A percentile compares a stretch with the other conserved stretches of the same genome.
phyloP scores from a whole-genome alignment of 345 rosid genomes.

The Euphorbia tirucalli region DNA sequence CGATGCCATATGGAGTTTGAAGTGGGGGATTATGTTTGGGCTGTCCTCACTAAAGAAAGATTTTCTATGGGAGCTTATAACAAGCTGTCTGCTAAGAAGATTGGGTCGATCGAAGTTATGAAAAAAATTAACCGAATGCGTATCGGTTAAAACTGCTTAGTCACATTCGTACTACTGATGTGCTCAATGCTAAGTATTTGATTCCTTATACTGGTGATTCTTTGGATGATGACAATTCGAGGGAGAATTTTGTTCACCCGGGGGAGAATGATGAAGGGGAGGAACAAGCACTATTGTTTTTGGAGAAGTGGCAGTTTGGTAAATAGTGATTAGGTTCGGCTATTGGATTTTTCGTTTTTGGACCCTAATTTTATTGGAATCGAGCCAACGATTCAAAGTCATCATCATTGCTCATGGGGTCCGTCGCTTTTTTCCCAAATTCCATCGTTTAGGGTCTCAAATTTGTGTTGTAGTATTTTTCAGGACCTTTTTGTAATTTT shows the following conservation, averaged over 20 bases:
- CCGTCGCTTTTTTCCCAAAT: background rate
- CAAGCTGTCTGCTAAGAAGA: background rate
- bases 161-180: too few species aligned
- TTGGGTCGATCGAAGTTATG: too few species aligned
- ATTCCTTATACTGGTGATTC: too few species aligned
- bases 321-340: too few species aligned
- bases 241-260: too few species aligned
- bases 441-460: background rate
- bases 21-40: background rate
- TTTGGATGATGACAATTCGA: too few species aligned
- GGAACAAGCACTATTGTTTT: too few species aligned
- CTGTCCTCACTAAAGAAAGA: background rate
- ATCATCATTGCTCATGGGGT: background rate
- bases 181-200: background rate
- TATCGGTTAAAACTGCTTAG: background rate
- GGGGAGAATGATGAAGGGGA: too few species aligned
- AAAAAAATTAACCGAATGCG: conserved; percentile 7
- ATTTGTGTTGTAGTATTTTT: too few species aligned
- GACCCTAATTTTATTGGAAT: background rate
- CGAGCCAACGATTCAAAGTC: too few species aligned
- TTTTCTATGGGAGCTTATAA: background rate
- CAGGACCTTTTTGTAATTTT: too few species aligned
- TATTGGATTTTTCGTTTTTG: background rate
- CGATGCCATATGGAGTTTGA: background rate
- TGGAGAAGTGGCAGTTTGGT: too few species aligned